A percentile compares a stretch with the other conserved stretches of the same genome.
Conservation (phyloP, 2,329 filamentous ascomycete genomes). For the Podosphaera fusca region DNA sequence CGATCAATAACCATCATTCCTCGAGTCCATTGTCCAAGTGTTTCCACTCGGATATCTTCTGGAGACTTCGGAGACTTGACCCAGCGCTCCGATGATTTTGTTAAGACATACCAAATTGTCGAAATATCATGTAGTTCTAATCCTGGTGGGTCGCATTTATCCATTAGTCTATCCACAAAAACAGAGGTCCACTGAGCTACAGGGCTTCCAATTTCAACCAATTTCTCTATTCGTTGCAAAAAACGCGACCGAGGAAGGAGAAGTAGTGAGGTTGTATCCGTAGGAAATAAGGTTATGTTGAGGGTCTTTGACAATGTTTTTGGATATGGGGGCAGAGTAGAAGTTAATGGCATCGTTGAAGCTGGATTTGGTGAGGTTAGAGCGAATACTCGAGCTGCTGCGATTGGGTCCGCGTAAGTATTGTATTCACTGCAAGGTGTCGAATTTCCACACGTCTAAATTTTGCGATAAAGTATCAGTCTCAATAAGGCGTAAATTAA, state of each 20-base stretch:
- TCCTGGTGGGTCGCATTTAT: conserved; percentile 42
- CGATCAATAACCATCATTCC: conserved; percentile 77
- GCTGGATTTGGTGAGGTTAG: conserved; percentile 50
- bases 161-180: conserved; percentile 48
- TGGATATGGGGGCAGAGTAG: conserved; percentile 38
- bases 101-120: conserved; percentile 57
- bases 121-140: conserved; percentile 52
- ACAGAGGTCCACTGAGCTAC: conserved; percentile 50
- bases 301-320: conserved; percentile 35
- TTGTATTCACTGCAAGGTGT: not conserved
- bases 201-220: conserved; percentile 40
- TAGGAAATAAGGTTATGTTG: conserved; percentile 46
- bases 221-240: conserved; percentile 27
- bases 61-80: conserved; percentile 27
- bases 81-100: conserved; percentile 33
- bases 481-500: conserved; percentile 21
- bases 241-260: conserved; percentile 39
- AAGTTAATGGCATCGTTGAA: conserved; percentile 55
- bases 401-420: conserved; percentile 41
- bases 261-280: conserved; percentile 57
- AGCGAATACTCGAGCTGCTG: conserved; percentile 54
- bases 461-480: not conserved
- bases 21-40: conserved; percentile 77
- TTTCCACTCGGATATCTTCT: conserved; percentile 79
- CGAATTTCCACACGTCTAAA: not conserved